These are phyloP conservation scores for Casuarina cunninghamiana DNA, from an alignment of 306 rosid species.

Conservation along the genomic window DNA sequence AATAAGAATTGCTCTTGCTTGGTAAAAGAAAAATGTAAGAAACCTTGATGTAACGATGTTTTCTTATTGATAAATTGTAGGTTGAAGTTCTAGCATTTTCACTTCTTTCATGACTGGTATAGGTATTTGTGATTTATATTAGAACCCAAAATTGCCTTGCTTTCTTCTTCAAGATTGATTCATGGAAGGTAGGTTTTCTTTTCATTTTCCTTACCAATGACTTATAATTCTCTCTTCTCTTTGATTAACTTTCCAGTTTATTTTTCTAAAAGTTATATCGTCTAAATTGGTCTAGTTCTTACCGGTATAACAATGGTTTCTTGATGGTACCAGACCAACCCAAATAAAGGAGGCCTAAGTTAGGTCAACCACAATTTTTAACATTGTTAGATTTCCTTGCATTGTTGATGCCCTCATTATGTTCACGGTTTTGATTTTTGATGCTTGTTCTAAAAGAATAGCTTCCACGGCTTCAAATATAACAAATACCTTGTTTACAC, in stretches of 20 bases:
- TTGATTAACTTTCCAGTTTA: background rate
- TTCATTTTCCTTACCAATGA: conserved; percentile 8
- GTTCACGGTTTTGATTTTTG: background rate
- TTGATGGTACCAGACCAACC: too few relatives aligned
- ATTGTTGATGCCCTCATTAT: background rate
- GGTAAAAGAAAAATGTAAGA: background rate
- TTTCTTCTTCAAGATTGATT: too few relatives aligned
- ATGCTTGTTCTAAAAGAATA: background rate
- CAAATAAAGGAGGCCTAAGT: too few relatives aligned
- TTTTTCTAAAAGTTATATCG: background rate
- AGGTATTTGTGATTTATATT: too few relatives aligned
- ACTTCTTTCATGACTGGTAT: background rate
- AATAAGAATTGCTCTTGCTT: background rate
- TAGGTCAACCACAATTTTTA: too few relatives aligned
- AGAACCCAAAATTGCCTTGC: too few relatives aligned
- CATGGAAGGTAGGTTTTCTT: too few relatives aligned
- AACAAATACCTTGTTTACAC: too few relatives aligned
- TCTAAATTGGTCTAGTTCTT: background rate
- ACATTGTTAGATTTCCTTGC: too few relatives aligned
- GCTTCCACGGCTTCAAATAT: background rate
- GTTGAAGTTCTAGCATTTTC: background rate
- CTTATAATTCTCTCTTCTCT: conserved; percentile 1
- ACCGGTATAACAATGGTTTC: too few relatives aligned
- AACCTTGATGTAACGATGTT: background rate
- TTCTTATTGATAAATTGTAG: background rate